phyloP scores from a whole-genome alignment of 169 alveolate species.

The Plasmodium fragile region DNA sequence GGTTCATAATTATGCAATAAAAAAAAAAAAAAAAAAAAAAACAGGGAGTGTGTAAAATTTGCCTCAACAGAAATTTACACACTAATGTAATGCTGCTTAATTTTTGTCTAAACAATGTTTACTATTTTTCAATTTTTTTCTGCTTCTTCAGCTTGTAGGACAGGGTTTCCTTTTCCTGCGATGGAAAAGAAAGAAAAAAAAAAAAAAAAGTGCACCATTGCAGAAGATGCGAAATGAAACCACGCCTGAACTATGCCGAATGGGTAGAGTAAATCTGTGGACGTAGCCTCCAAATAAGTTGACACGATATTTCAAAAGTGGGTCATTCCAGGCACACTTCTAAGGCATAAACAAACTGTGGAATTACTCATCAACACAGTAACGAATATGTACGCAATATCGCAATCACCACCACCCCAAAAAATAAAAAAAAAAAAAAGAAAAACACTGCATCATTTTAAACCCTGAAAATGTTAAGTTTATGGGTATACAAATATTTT shows the following conservation, averaged over 20 bases:
- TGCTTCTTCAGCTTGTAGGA: slow-evolving; percentile 57
- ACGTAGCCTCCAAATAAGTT: neutral
- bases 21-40: slow-evolving; percentile 4
- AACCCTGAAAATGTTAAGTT: neutral
- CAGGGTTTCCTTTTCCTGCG: slow-evolving; percentile 57
- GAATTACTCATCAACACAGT: neutral
- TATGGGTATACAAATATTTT: neutral
- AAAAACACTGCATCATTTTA: neutral
- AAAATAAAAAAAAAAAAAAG: too few species aligned
- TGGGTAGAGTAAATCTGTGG: neutral
- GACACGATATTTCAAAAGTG: neutral
- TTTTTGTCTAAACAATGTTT: neutral
- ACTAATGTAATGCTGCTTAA: neutral
- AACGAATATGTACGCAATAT: neutral
- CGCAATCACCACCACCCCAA: neutral
- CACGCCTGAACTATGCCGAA: neutral
- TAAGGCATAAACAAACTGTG: neutral
- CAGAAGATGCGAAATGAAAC: neutral
- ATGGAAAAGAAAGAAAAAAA: neutral
- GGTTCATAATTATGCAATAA: neutral
- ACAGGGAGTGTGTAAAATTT: neutral
- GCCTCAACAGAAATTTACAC: neutral
- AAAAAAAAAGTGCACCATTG: neutral
- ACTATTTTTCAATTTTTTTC: slow-evolving; percentile 73
- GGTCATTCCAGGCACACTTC: neutral